phyloP scores from a whole-genome alignment of 108 stramenopile species.

The Nitzschia sp. region DNA sequence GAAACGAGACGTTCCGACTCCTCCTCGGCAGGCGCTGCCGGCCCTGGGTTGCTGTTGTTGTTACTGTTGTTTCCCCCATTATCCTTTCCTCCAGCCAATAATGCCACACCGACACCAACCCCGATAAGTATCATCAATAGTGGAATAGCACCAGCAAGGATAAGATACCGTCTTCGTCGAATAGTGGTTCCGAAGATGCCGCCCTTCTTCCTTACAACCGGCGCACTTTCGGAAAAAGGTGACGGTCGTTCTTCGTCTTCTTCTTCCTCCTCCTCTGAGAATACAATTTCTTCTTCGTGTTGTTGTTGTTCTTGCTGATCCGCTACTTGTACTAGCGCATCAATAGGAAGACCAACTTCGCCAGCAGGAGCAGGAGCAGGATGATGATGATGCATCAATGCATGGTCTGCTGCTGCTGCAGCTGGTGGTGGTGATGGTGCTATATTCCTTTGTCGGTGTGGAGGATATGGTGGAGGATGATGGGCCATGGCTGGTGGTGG shows the following conservation, averaged over 20 bases:
- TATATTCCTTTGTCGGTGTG: too few species aligned
- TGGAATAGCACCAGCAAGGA: background rate
- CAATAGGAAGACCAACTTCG: too few species aligned
- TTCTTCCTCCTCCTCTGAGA: background rate
- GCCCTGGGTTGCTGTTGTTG: background rate
- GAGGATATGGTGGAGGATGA: too few species aligned
- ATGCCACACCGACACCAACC: background rate
- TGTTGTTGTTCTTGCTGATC: too few species aligned
- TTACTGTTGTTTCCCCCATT: background rate
- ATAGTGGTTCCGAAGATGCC: background rate
- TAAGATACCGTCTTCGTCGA: background rate
- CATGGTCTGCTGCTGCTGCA: too few species aligned
- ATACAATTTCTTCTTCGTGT: too few species aligned
- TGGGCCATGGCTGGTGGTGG: too few species aligned
- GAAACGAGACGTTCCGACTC: conserved; percentile 3
- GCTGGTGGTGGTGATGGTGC: too few species aligned
- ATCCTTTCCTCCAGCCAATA: background rate
- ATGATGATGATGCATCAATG: too few species aligned
- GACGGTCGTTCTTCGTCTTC: background rate
- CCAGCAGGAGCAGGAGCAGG: too few species aligned
- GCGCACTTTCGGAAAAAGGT: background rate
- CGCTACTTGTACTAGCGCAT: too few species aligned
- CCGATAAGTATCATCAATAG: background rate
- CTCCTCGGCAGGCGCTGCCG: background rate
- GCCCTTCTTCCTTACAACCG: background rate